These are phyloP conservation scores for Pythium phragmitis DNA, from an alignment of 352 stramenopile genomes.

Conservation along the genomic window DNA sequence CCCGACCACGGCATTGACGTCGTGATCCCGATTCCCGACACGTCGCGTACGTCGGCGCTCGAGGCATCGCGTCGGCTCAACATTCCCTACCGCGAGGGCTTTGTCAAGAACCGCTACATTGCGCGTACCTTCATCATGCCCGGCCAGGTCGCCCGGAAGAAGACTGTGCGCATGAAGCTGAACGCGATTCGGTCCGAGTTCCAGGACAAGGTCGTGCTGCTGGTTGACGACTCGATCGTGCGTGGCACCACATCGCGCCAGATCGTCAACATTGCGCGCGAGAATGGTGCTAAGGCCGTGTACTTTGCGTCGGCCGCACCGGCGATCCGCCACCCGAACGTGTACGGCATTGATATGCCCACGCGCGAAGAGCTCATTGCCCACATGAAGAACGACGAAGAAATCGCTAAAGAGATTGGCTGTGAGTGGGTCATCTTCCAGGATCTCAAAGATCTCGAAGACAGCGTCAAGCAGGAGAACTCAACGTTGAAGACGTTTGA, in stretches of 20 bases:
- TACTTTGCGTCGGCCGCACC: slow-evolving; percentile 97
- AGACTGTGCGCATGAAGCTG: slow-evolving; percentile 98
- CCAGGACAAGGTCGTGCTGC: slow-evolving; percentile 94
- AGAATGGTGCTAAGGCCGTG: slow-evolving; percentile 95
- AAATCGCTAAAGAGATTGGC: slow-evolving; percentile 94
- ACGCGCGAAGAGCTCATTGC: slow-evolving; percentile 97
- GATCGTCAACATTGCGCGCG: slow-evolving; percentile 98
- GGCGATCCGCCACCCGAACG: slow-evolving; percentile 98
- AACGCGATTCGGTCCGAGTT: slow-evolving; percentile 95
- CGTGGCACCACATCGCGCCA: slow-evolving; percentile 97
- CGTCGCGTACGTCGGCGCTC: slow-evolving; percentile 94
- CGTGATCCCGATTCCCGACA: slow-evolving; percentile 99
- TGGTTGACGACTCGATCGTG: slow-evolving; percentile 99
- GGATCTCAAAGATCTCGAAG: slow-evolving; percentile 92
- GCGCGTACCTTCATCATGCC: slow-evolving; percentile 99
- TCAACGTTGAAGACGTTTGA: slow-evolving; percentile 86
- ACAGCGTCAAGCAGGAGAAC: slow-evolving; percentile 79
- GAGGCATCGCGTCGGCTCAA: slow-evolving; percentile 86
- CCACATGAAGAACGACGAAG: slow-evolving; percentile 91
- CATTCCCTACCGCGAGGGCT: slow-evolving; percentile 96
- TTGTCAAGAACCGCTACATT: slow-evolving; percentile 99
- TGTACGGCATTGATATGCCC: slow-evolving; percentile 99
- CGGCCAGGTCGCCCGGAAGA: slow-evolving; percentile 94
- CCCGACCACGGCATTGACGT: slow-evolving; percentile 96
- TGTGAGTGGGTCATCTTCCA: slow-evolving; percentile 96